Evolutionary conservation across 106 monocot species (phyloP).

Genomic region (Platanthera guangdongensis): DNA sequence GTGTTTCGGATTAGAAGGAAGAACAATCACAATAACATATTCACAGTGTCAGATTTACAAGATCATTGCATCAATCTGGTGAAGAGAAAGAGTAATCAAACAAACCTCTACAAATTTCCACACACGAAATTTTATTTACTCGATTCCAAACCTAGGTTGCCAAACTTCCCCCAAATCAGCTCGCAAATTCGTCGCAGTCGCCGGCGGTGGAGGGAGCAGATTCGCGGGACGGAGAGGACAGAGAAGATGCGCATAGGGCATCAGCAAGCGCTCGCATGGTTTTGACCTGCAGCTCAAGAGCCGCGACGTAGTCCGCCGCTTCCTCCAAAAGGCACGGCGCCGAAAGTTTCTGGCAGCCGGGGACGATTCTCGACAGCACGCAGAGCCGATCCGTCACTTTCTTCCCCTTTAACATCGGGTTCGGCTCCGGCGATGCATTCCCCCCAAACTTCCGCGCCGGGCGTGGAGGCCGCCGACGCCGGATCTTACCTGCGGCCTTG

Average conservation of each 20-base stretch:
- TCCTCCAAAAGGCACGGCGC: conserved; percentile 53
- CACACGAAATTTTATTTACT: not conserved
- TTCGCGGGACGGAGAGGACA: not conserved
- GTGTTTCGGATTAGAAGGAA: conserved; percentile 1
- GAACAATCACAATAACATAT: conserved; percentile 10
- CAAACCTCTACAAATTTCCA: not conserved
- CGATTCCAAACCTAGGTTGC: not conserved
- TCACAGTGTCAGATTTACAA: conserved; percentile 9
- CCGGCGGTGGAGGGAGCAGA: not conserved
- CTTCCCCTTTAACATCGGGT: conserved; percentile 2
- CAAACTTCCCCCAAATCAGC: not conserved
- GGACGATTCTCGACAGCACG: conserved; percentile 39
- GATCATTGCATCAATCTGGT: conserved; percentile 5
- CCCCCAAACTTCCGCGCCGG: not conserved
- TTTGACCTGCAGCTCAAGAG: conserved; percentile 83
- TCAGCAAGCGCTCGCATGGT: conserved; percentile 68
- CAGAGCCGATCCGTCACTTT: conserved; percentile 53
- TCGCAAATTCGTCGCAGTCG: not conserved
- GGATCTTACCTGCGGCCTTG: conserved; percentile 31
- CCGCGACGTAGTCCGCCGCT: conserved; percentile 72
- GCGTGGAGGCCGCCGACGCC: conserved; percentile 9
- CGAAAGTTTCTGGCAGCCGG: conserved; percentile 53
- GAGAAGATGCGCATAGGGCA: conserved; percentile 33
- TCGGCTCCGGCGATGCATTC: not conserved
- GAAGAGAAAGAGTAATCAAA: not conserved